Percentiles rank a stretch among this genome's conserved stretches.
These are phyloP conservation scores for Epichloe typhina DNA, from an alignment of 2,329 filamentous ascomycete species.

Conservation along the genomic window DNA sequence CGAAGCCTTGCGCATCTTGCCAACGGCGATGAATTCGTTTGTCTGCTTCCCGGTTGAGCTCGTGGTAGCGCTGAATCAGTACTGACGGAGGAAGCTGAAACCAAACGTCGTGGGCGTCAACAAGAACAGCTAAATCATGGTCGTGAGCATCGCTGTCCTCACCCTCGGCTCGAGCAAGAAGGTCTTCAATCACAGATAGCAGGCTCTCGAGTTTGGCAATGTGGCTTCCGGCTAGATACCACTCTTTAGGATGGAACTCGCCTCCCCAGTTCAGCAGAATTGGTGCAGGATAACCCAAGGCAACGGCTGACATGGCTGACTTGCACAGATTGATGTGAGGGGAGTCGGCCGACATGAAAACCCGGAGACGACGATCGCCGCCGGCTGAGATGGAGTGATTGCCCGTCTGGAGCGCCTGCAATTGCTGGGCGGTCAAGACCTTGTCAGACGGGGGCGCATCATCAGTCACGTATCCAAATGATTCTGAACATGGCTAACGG, in stretches of 20 bases:
- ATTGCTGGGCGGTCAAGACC: conserved; percentile 1
- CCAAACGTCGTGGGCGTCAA: conserved; percentile 26
- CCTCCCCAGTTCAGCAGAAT: conserved; percentile 24
- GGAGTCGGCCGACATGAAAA: conserved; percentile 26
- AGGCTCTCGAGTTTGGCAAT: conserved; percentile 23
- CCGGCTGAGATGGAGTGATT: conserved; percentile 4
- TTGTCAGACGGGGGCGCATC: not conserved
- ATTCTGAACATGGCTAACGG: not conserved
- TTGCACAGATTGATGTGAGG: conserved; percentile 26
- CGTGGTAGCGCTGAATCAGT: conserved; percentile 22
- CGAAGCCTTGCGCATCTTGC: conserved; percentile 8
- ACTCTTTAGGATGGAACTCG: conserved; percentile 23
- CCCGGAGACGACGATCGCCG: conserved; percentile 16
- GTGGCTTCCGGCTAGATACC: conserved; percentile 25
- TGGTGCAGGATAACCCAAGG: conserved; percentile 24
- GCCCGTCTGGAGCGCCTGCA: not conserved
- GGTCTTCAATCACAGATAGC: conserved; percentile 15
- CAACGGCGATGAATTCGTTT: conserved; percentile 15
- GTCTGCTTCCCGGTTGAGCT: conserved; percentile 21
- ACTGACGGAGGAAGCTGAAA: conserved; percentile 26
- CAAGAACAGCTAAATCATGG: conserved; percentile 17
- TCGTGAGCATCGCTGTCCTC: conserved; percentile 3
- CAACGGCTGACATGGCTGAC: conserved; percentile 24
- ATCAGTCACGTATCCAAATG: not conserved
- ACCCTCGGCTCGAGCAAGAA: conserved; percentile 3